Evolutionary conservation across 768 basidiomycete genomes (phyloP).

Genomic region (Collybia mongolica): DNA sequence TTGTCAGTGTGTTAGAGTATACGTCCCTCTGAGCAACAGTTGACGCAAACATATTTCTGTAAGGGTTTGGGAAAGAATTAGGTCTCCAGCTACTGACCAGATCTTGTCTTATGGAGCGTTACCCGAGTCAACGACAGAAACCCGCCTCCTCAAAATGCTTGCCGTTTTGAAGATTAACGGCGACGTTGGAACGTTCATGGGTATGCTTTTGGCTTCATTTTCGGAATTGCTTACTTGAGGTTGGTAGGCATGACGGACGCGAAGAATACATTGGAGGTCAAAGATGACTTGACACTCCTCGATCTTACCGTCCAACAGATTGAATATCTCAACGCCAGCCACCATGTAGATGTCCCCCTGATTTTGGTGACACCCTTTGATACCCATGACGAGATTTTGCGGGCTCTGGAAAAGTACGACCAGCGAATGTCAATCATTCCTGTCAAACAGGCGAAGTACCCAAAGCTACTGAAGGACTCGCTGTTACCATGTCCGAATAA

Average conservation of each 20-base stretch:
- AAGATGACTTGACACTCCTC: conserved; percentile 86
- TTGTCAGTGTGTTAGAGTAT: conserved; percentile 49
- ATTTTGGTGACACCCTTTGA: conserved; percentile 95
- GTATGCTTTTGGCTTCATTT: conserved; percentile 28
- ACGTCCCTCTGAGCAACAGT: background rate
- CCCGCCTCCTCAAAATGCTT: conserved; percentile 38
- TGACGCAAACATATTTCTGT: background rate
- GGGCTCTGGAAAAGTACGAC: conserved; percentile 85
- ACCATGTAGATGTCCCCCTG: conserved; percentile 78
- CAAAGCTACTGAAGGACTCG: conserved; percentile 75
- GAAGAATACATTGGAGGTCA: conserved; percentile 84
- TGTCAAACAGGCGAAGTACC: conserved; percentile 87
- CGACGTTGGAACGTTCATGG: conserved; percentile 83
- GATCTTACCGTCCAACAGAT: conserved; percentile 85
- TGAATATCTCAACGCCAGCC: conserved; percentile 75
- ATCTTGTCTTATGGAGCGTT: conserved; percentile 69
- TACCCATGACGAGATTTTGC: conserved; percentile 84
- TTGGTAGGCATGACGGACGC: conserved; percentile 67
- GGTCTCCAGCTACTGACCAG: conserved; percentile 49
- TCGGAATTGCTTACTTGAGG: conserved; percentile 17
- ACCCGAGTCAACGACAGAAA: conserved; percentile 45
- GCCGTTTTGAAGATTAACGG: conserved; percentile 74
- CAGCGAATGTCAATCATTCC: conserved; percentile 78
- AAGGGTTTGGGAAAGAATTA: conserved; percentile 17
- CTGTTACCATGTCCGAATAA: conserved; percentile 71